phyloP scores from a whole-genome alignment of 2,329 filamentous ascomycete species.

The Trichothecium sympodiale region DNA sequence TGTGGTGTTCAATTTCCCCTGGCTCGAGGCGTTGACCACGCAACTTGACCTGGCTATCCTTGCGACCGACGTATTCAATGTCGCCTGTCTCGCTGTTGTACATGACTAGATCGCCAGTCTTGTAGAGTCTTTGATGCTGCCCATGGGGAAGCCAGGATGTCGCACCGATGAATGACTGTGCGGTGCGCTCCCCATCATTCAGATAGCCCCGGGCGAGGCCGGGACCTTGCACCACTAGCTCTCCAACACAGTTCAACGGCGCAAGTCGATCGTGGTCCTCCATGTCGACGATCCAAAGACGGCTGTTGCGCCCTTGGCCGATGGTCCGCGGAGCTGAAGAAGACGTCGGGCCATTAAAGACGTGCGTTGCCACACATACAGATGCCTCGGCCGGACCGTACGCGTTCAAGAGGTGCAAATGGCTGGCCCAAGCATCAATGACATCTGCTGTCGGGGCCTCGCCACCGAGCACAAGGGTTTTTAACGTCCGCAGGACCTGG shows the following conservation, averaged over 20 bases:
- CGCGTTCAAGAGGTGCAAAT: constrained; percentile 23
- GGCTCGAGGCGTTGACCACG: constrained; percentile 18
- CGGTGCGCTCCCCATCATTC: constrained; percentile 37
- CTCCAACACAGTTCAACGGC: constrained; percentile 18
- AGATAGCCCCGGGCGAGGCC: constrained; percentile 30
- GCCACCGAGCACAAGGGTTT: constrained; percentile 9
- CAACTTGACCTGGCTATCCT: constrained; percentile 17
- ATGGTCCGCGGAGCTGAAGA: no score
- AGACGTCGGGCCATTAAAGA: no score
- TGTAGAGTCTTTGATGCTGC: constrained; percentile 6
- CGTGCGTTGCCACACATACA: constrained; percentile 8
- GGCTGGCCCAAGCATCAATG: constrained; percentile 7
- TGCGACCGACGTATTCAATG: constrained; percentile 19
- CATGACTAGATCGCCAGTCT: constrained; percentile 8
- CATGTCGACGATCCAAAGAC: constrained; percentile 10
- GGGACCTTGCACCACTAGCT: constrained; percentile 26
- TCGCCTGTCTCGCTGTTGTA: constrained; percentile 17
- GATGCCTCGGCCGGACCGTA: constrained; percentile 31
- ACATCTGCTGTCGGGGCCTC: constrained; percentile 6
- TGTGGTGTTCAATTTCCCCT: constrained; percentile 13
- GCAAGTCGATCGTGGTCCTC: constrained; percentile 8
- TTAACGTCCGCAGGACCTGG: constrained; percentile 5
- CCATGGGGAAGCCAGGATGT: constrained; percentile 6
- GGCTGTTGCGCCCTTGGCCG: constrained; percentile 1
- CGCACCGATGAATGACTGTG: constrained; percentile 32